Evolutionary conservation across 2,329 filamentous ascomycete species (phyloP).

Genomic region (Talaromyces islandicus): DNA sequence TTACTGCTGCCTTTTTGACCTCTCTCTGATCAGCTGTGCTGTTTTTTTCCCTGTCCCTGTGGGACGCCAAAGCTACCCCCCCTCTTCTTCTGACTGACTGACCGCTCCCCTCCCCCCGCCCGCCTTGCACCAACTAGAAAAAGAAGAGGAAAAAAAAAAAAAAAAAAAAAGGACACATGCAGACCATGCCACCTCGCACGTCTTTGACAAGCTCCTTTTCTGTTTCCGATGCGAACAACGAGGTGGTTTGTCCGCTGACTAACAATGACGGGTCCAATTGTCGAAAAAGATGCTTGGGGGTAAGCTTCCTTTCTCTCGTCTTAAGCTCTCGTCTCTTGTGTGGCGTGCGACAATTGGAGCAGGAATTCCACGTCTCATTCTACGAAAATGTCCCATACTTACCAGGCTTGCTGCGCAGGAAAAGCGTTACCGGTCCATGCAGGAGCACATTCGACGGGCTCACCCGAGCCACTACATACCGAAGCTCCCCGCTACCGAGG

Average conservation of each 20-base stretch:
- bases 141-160: neutral
- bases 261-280: constrained; percentile 97
- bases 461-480: constrained; percentile 97
- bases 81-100: neutral
- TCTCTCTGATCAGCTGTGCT: neutral
- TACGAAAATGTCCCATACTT: neutral
- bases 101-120: neutral
- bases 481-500: constrained; percentile 94
- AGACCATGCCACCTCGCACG: constrained; percentile 80
- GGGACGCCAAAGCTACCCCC: neutral
- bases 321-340: too few relatives aligned
- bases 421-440: constrained; percentile 96
- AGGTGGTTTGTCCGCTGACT: constrained; percentile 91
- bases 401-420: constrained; percentile 53
- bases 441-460: constrained; percentile 96
- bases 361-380: too few relatives aligned
- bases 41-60: neutral
- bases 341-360: neutral
- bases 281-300: constrained; percentile 94
- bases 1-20: neutral
- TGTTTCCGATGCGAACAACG: constrained; percentile 84
- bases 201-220: constrained; percentile 86
- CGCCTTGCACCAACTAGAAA: neutral
- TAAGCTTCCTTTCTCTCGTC: constrained; percentile 54
- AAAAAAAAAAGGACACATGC: constrained; percentile 22